These are phyloP conservation scores for Camelina laxa DNA, from an alignment of 345 rosid species.

Conservation along the genomic window DNA sequence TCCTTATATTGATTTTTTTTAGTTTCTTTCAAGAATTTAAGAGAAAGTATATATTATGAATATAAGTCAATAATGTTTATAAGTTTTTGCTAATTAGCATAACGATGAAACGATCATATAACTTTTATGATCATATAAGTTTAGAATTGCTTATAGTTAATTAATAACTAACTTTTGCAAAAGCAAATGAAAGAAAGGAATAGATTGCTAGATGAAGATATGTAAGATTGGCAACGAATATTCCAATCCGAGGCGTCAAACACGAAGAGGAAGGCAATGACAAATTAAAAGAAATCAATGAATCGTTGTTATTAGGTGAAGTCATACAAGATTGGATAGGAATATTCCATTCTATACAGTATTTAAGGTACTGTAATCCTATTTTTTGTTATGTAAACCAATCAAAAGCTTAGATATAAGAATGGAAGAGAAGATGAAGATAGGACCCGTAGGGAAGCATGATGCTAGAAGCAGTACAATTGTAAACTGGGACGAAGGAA, in stretches of 20 bases:
- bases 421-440: slow-evolving; percentile 40
- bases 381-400: neutral
- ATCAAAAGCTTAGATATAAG: neutral
- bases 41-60: neutral
- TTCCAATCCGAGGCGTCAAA: slow-evolving; percentile 10
- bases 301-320: neutral
- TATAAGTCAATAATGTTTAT: too few species aligned
- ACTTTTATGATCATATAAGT: too few species aligned
- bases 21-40: neutral
- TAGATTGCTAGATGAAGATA: neutral
- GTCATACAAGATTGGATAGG: slow-evolving; percentile 14
- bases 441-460: slow-evolving; percentile 47
- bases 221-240: slow-evolving; percentile 2
- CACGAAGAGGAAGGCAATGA: neutral
- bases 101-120: too few species aligned
- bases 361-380: neutral
- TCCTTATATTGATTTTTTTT: too few species aligned
- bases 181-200: slow-evolving; percentile 2
- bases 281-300: neutral
- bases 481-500: slow-evolving; percentile 40
- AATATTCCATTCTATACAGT: slow-evolving; percentile 28
- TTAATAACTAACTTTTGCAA: too few species aligned
- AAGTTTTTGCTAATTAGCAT: too few species aligned
- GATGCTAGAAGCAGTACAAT: slow-evolving; percentile 39
- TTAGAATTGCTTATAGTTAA: too few species aligned